Conservation (phyloP, 495 filamentous ascomycete genomes). For the Talaromyces borbonicus region DNA sequence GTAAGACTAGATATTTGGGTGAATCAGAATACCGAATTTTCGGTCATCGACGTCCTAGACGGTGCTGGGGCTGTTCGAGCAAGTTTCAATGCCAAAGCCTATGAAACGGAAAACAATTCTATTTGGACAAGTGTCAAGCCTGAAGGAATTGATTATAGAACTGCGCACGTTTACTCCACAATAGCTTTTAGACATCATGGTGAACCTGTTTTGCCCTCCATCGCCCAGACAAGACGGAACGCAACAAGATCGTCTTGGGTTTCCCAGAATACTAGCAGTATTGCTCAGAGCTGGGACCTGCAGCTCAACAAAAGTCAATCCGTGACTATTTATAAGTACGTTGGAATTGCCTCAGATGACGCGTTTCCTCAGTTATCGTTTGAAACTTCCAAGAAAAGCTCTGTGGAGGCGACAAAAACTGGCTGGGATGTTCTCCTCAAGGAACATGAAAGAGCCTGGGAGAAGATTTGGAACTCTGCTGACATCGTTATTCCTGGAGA, state of each 20-base stretch:
- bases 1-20: slow-evolving; percentile 38
- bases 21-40: slow-evolving; percentile 25
- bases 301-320: slow-evolving; percentile 25
- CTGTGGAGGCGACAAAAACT: slow-evolving; percentile 8
- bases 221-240: slow-evolving; percentile 11
- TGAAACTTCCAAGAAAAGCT: slow-evolving; percentile 29
- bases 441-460: slow-evolving; percentile 2
- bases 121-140: slow-evolving; percentile 47
- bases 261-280: slow-evolving; percentile 34
- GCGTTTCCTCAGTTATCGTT: slow-evolving; percentile 35
- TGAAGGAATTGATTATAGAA: slow-evolving; percentile 35
- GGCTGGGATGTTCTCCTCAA: not conserved
- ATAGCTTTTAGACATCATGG: not conserved
- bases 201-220: not conserved
- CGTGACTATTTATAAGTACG: slow-evolving; percentile 37
- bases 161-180: slow-evolving; percentile 40
- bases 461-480: not conserved
- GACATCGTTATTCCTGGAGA: slow-evolving; percentile 4
- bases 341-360: slow-evolving; percentile 44
- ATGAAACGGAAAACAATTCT: slow-evolving; percentile 13
- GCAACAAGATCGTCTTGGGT: slow-evolving; percentile 24
- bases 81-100: slow-evolving; percentile 27
- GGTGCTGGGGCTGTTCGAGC: slow-evolving; percentile 43
- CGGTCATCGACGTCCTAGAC: slow-evolving; percentile 45
- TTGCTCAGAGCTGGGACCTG: slow-evolving; percentile 40